Evolutionary conservation across 805 yeast species (phyloP).

Genomic region (Yarrowia keelungensis): DNA sequence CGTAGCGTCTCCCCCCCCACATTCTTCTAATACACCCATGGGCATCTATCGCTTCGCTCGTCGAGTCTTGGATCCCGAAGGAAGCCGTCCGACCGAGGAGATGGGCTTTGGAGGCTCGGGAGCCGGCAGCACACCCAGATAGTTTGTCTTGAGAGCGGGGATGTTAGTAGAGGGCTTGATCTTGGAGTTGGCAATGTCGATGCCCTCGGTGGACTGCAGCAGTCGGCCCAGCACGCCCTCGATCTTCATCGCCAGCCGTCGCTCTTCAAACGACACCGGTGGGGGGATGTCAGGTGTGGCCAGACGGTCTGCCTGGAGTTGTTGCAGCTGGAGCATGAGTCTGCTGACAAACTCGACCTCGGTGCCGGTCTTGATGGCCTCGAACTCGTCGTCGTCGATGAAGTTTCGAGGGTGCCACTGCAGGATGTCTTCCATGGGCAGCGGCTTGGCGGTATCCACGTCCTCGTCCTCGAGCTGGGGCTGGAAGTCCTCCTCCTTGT

Average conservation of each 20-base stretch:
- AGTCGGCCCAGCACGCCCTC: conserved; percentile 55
- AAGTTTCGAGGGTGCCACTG: conserved; percentile 60
- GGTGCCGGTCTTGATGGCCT: conserved; percentile 54
- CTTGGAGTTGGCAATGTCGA: conserved; percentile 16
- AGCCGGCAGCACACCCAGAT: conserved; percentile 76
- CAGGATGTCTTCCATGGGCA: conserved; percentile 50
- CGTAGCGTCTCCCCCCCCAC: not conserved
- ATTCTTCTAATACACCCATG: not conserved
- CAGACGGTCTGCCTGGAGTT: conserved; percentile 58
- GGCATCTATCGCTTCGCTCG: conserved; percentile 11
- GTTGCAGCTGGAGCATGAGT: conserved; percentile 58
- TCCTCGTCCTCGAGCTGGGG: conserved; percentile 10
- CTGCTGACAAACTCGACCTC: conserved; percentile 55
- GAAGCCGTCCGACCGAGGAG: conserved; percentile 21
- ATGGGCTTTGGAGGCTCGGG: conserved; percentile 44
- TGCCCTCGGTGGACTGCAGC: conserved; percentile 43
- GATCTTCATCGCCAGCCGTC: conserved; percentile 49
- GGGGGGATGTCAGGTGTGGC: conserved; percentile 43
- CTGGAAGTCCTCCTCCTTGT: conserved; percentile 40
- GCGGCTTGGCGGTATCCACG: not conserved
- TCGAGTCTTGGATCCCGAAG: conserved; percentile 13
- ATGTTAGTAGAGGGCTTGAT: conserved; percentile 50
- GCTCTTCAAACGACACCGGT: conserved; percentile 47
- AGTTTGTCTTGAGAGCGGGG: conserved; percentile 76
- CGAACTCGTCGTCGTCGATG: conserved; percentile 61